Evolutionary conservation across 306 rosid species (phyloP).

Genomic region (Bauhinia variegata): DNA sequence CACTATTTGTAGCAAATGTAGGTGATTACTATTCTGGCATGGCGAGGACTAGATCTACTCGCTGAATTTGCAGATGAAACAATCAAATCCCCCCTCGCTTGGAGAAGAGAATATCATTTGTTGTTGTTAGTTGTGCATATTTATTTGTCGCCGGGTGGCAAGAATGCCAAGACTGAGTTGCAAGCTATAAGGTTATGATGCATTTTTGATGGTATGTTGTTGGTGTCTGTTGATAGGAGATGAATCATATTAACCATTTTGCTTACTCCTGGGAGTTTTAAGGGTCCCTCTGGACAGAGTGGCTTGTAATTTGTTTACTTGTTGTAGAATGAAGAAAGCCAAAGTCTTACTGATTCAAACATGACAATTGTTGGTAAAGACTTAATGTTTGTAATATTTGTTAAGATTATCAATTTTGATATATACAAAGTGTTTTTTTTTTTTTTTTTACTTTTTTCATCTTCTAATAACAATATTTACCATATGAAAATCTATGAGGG

Average conservation of each 20-base stretch:
- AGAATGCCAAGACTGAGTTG: not conserved
- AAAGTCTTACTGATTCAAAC: no score
- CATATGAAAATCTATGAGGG: no score
- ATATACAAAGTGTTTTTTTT: no score
- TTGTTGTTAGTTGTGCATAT: not conserved
- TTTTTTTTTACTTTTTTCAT: no score
- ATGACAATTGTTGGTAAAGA: no score
- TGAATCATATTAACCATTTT: not conserved
- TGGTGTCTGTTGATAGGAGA: not conserved
- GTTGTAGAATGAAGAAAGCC: no score
- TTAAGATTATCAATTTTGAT: no score
- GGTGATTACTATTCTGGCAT: slow-evolving; percentile 83
- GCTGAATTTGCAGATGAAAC: slow-evolving; percentile 70
- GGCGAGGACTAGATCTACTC: slow-evolving; percentile 63
- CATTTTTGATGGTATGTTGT: no score
- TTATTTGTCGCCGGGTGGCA: not conserved
- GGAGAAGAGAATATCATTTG: not conserved
- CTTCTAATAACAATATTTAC: no score
- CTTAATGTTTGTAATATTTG: no score
- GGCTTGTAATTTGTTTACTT: not conserved
- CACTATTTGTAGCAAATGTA: slow-evolving; percentile 91
- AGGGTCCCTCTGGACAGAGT: not conserved
- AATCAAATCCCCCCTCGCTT: slow-evolving; percentile 30
- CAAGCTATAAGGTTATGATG: no score
- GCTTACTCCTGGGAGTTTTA: not conserved